Evolutionary conservation across 2,329 filamentous ascomycete species (phyloP).

Genomic region (Sporothrix protearum): DNA sequence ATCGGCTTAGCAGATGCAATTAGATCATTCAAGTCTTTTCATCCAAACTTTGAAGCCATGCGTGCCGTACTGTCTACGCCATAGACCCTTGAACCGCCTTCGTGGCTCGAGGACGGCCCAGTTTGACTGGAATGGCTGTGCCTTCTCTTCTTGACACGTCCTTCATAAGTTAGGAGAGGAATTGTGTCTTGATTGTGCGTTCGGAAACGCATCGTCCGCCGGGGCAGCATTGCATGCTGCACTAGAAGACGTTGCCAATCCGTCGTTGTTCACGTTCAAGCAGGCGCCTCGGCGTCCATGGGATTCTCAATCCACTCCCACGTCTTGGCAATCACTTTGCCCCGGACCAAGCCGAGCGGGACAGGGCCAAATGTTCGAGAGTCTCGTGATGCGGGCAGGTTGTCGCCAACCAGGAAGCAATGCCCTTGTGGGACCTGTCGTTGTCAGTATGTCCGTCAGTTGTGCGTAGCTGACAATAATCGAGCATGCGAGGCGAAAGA

Average conservation of each 20-base stretch:
- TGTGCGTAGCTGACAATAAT: neutral
- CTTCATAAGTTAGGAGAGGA: neutral
- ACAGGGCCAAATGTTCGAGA: conserved; percentile 83
- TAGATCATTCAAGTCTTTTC: conserved; percentile 27
- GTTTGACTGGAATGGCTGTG: neutral
- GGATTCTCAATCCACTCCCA: conserved; percentile 49
- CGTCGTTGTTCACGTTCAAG: neutral
- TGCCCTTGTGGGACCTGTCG: conserved; percentile 83
- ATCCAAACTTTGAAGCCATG: neutral
- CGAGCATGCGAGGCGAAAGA: too few relatives aligned
- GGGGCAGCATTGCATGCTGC: neutral
- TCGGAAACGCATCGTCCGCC: neutral
- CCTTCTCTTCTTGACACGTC: neutral
- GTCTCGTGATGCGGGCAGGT: conserved; percentile 77
- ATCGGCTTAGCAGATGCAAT: conserved; percentile 31
- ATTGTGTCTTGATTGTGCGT: neutral
- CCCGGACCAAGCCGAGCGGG: conserved; percentile 76
- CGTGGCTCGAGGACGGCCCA: neutral
- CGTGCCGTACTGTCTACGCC: neutral
- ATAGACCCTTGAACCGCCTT: neutral
- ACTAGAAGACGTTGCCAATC: neutral
- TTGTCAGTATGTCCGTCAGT: neutral
- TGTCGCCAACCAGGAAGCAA: conserved; percentile 88
- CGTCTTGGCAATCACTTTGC: conserved; percentile 68
- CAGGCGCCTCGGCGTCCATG: conserved; percentile 25